These are phyloP conservation scores for Chernovozyma aurita DNA, from an alignment of 1,139 yeast genomes.

Conservation along the genomic window DNA sequence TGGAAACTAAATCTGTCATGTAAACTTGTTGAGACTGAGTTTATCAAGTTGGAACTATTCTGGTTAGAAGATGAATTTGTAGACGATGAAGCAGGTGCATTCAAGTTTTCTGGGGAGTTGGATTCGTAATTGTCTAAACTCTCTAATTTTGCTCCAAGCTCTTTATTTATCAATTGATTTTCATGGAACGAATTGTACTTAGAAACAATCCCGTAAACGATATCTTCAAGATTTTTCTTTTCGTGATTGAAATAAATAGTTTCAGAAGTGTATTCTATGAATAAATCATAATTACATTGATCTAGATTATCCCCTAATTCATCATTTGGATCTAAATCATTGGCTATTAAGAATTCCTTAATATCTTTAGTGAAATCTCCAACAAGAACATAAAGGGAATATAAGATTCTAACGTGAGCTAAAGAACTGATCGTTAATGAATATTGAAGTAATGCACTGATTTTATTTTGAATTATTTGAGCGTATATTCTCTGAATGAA, in stretches of 20 bases:
- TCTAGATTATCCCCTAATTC: conserved; percentile 59
- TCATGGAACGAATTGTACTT: conserved; percentile 51
- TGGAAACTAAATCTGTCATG: conserved; percentile 29
- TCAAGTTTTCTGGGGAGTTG: conserved; percentile 10
- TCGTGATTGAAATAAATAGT: conserved; percentile 70
- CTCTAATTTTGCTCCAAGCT: conserved; percentile 41
- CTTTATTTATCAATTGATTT: conserved; percentile 43
- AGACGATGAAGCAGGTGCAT: neutral
- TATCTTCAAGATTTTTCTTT: conserved; percentile 62
- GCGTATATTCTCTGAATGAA: conserved; percentile 77
- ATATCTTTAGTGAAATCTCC: conserved; percentile 64
- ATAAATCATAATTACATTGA: conserved; percentile 67
- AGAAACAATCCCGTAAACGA: conserved; percentile 48
- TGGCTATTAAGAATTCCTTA: conserved; percentile 51
- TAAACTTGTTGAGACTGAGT: conserved; percentile 1
- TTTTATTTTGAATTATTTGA: conserved; percentile 66
- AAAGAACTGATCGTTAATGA: conserved; percentile 64
- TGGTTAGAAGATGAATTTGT: neutral
- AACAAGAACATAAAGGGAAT: conserved; percentile 56
- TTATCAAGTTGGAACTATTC: neutral
- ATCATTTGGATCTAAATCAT: conserved; percentile 40
- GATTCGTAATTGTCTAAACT: conserved; percentile 29
- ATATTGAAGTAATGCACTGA: conserved; percentile 57
- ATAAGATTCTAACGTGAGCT: conserved; percentile 76
- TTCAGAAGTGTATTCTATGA: conserved; percentile 66